Evolutionary conservation across 2,329 filamentous ascomycete species (phyloP), one percentile per base, ranked within the genome.

Genomic region (Paracoccidioides lutzii): DNA sequence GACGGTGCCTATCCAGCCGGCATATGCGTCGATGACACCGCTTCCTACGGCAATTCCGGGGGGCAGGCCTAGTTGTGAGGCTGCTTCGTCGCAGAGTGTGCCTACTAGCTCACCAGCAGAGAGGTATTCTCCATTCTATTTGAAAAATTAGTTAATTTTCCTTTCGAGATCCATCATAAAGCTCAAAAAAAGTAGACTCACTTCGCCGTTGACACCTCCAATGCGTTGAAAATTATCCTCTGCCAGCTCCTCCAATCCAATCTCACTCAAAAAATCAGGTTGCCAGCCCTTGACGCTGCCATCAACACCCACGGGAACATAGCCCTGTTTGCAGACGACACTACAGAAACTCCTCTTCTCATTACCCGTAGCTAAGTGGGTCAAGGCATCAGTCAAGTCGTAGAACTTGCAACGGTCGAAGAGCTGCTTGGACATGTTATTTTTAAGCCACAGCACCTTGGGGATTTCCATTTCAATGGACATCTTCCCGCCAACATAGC

Each of bases 391-490:
- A 0, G 84, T 84, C 65, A 98, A 74, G 67, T 98, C 93, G 71
- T 95, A 98, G 69, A 98, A 98, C 72, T 95, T 96, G 82, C 90
- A 96, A 59, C 85, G 83, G 55, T 85, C 84, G 65, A 97, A 98
- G 14, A 93, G 77, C 65, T 95, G 88, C 55, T 86, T 79, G 2
- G 93, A 87, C 93, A 98, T 97, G 74, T 97, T 82, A 73, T 95
- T 95, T 80, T 97, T 97, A 67, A 98, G 79, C 93, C 93, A 98
- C 57, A 97, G 78, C 1, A 96, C 88, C 75, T 98, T 98, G 60
- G 93, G 93, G 55, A 98, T 94, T 71, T 98, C 93, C 93, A 98
- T 98, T 77, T 98, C 93, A 61, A 96, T 91, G 69, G 89, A 95
- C 93, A 98, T 98, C 69, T 87, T 91, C 60, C 93, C 93, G 63